Conservation (phyloP, 2,329 filamentous ascomycete genomes). For the Colletotrichum endophyticum region DNA sequence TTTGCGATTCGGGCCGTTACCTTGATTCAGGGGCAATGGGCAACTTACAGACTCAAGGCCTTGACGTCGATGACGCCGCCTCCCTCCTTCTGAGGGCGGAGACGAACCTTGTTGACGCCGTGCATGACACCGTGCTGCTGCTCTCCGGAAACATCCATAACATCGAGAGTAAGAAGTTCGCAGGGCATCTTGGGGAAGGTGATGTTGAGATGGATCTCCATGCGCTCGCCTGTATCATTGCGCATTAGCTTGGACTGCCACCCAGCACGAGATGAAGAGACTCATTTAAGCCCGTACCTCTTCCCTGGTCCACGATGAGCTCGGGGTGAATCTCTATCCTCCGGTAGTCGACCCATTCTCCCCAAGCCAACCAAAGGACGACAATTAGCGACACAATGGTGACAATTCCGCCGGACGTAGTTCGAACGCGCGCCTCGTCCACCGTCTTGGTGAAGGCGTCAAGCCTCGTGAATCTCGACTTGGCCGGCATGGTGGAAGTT, state of each 20-base stretch:
- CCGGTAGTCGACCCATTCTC: conserved; percentile 95
- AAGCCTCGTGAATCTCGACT: conserved; percentile 93
- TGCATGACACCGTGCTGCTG: conserved; percentile 94
- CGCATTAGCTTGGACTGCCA: conserved; percentile 24
- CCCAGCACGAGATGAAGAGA: neutral
- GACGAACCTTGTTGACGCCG: conserved; percentile 88
- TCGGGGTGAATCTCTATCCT: conserved; percentile 87
- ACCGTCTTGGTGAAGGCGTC: conserved; percentile 99
- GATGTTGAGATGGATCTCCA: conserved; percentile 99
- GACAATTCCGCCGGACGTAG: conserved; percentile 92
- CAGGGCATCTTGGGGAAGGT: conserved; percentile 94
- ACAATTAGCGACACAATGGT: conserved; percentile 90
- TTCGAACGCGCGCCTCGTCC: conserved; percentile 95
- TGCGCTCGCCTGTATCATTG: conserved; percentile 76
- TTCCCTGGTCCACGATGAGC: conserved; percentile 92
- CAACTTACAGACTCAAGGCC: conserved; percentile 68
- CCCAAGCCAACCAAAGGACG: conserved; percentile 87
- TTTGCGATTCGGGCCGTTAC: neutral
- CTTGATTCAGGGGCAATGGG: conserved; percentile 32
- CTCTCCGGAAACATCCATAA: conserved; percentile 99
- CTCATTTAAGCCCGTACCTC: conserved; percentile 63
- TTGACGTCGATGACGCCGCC: conserved; percentile 76
- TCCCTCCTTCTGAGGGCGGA: conserved; percentile 75
- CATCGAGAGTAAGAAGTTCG: conserved; percentile 93
- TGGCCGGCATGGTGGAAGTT: conserved; percentile 71